Percentiles rank a stretch among this genome's conserved stretches.
These are phyloP conservation scores for Diplodia seriata DNA, from an alignment of 2,329 filamentous ascomycete species.

Conservation along the genomic window DNA sequence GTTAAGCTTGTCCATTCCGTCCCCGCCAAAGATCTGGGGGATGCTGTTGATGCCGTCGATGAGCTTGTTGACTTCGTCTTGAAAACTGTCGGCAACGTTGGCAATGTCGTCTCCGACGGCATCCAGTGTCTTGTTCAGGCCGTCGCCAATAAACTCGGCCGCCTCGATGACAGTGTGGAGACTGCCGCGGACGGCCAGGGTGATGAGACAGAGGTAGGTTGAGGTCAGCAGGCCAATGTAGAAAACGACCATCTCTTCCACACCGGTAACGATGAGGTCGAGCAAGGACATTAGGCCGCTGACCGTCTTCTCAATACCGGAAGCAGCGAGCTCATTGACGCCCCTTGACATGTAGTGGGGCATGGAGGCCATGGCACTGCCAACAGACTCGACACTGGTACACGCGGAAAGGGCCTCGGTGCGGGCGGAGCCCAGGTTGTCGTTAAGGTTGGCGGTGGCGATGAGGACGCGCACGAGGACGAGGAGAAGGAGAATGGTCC, in stretches of 20 bases:
- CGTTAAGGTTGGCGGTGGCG: conserved; percentile 73
- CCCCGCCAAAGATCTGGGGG: conserved; percentile 50
- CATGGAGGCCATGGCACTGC: conserved; percentile 97
- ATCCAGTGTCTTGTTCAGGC: conserved; percentile 66
- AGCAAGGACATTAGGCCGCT: conserved; percentile 81
- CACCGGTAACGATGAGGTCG: conserved; percentile 77
- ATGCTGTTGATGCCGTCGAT: conserved; percentile 49
- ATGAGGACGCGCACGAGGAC: conserved; percentile 83
- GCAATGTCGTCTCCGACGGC: conserved; percentile 64
- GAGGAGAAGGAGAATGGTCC: conserved; percentile 88
- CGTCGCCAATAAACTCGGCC: conserved; percentile 65
- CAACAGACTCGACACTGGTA: conserved; percentile 88
- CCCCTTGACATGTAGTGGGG: conserved; percentile 91
- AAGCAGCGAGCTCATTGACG: conserved; percentile 84
- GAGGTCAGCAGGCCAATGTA: conserved; percentile 89
- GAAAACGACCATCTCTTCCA: conserved; percentile 89
- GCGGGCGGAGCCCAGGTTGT: conserved; percentile 77
- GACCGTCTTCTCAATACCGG: conserved; percentile 80
- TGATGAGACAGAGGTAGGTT: conserved; percentile 89
- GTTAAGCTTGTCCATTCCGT: conserved; percentile 64
- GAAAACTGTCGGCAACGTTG: conserved; percentile 60
- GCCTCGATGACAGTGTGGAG: conserved; percentile 72
- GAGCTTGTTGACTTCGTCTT: conserved; percentile 56
- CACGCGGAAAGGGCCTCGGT: conserved; percentile 86
- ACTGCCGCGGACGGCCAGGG: conserved; percentile 79